Evolutionary conservation across 306 rosid genomes (phyloP).

Genomic region (Lathyrus oleraceus): DNA sequence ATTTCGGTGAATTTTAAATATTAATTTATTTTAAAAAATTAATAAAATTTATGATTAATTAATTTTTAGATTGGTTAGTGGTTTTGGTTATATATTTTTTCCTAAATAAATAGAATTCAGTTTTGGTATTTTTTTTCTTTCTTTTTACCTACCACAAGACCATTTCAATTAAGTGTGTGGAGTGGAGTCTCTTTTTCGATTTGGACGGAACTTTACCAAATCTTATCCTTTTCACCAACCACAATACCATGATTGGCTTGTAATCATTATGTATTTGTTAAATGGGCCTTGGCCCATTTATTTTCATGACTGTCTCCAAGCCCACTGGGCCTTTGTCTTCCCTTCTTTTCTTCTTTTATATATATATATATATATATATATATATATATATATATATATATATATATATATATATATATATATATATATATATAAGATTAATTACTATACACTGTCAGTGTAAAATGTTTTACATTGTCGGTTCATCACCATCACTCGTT

Average conservation of each 20-base stretch:
- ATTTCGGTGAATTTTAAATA: no score
- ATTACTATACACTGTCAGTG: no score
- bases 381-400: no score
- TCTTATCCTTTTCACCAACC: constrained; percentile 32
- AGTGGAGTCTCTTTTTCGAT: background rate
- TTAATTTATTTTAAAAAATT: no score
- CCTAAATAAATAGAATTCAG: background rate
- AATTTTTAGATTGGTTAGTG: background rate
- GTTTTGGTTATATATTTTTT: background rate
- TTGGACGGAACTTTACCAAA: background rate
- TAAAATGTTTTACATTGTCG: no score
- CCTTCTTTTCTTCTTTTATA: no score
- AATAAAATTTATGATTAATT: background rate
- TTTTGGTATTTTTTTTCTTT: background rate
- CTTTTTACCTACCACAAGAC: constrained; percentile 4
- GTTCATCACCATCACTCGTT: no score
- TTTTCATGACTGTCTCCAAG: background rate
- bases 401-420: no score
- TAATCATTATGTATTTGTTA: background rate
- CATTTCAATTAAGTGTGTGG: background rate
- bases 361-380: no score
- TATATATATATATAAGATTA: no score
- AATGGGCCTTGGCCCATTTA: background rate
- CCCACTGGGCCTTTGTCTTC: background rate
- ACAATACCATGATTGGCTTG: background rate